Base-by-base conservation (phyloP, 176 grass and related monocot species). In the Metroxylon sagu region DNA sequence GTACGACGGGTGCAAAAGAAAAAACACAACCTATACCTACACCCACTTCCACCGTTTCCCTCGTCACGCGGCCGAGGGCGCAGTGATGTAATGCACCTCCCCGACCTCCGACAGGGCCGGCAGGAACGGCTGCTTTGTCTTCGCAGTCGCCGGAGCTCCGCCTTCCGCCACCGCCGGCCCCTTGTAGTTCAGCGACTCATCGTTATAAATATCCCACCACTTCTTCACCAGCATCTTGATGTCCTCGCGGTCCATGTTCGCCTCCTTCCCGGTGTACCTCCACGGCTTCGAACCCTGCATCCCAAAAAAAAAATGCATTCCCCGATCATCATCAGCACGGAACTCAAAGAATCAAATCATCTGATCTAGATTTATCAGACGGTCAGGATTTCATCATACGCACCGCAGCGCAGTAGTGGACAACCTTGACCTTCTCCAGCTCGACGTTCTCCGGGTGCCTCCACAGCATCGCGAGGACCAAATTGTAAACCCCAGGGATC, bases 351-450 rank as follows among this genome's bases (percentile, higher is more conserved):
- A 43, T 12, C 8, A 43, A 43, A 43, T 12, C 8, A 43, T 12
- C 10, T 14, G 0, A 1, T 23, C 12, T 43, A 43, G 35, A 43
- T 43, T 6, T 43, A 43, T 43, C 35, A 43, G 8, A 14, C 35
- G 35, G 35, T 43, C 35, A 12, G 8, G 35, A 43, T 12, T 14
- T 14, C 35, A 43, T 14, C 35, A 49, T 19, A 50, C 73, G 48
- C 66, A 89, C 86, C 76, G 85, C 85, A 0, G 85, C 89, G 62
- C 89, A 95, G 76, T 95, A 89, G 79, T 95, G 89, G 65, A 95
- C 89, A 7, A 78, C 85, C 79, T 95, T 95, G 12, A 89, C 82
- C 71, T 83, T 56, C 28, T 66, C 25, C 30, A 95, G 85, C 27
- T 69, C 62, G 0, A 89, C 63, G 16, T 81, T 89, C 2, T 95